Conservation (phyloP, 805 yeast species). For the Barnettozyma californica region DNA sequence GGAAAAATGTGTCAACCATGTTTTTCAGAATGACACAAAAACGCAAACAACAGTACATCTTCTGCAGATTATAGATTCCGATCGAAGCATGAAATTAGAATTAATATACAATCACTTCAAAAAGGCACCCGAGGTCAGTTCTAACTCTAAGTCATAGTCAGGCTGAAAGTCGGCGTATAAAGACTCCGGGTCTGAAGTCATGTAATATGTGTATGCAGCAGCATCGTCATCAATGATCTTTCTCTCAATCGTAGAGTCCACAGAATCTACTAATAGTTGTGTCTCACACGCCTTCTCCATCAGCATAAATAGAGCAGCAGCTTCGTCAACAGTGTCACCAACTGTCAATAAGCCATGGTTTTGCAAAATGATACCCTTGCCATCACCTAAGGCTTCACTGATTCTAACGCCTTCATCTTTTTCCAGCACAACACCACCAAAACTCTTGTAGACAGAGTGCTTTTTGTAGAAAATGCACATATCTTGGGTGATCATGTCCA, state of each 20-base stretch:
- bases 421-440: constrained; percentile 78
- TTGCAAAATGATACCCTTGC: constrained; percentile 53
- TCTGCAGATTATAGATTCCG: too few relatives aligned
- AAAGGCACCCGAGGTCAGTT: constrained; percentile 25
- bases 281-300: constrained; percentile 62
- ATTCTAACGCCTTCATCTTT: constrained; percentile 56
- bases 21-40: background rate
- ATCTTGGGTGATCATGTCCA: constrained; percentile 81
- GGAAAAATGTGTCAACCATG: background rate
- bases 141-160: constrained; percentile 49
- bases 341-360: constrained; percentile 73
- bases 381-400: constrained; percentile 53
- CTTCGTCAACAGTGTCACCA: constrained; percentile 69
- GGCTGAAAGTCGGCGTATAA: constrained; percentile 72
- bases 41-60: background rate
- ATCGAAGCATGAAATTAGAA: background rate
- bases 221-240: constrained; percentile 49
- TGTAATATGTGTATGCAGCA: constrained; percentile 60
- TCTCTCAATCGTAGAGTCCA: constrained; percentile 33
- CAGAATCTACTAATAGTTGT: constrained; percentile 60
- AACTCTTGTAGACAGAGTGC: constrained; percentile 61
- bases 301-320: constrained; percentile 58
- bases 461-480: constrained; percentile 59
- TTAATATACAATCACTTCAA: constrained; percentile 2
- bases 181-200: constrained; percentile 60